Base-by-base conservation (phyloP, 768 basidiomycete species). In the Trametopsis cervina region DNA sequence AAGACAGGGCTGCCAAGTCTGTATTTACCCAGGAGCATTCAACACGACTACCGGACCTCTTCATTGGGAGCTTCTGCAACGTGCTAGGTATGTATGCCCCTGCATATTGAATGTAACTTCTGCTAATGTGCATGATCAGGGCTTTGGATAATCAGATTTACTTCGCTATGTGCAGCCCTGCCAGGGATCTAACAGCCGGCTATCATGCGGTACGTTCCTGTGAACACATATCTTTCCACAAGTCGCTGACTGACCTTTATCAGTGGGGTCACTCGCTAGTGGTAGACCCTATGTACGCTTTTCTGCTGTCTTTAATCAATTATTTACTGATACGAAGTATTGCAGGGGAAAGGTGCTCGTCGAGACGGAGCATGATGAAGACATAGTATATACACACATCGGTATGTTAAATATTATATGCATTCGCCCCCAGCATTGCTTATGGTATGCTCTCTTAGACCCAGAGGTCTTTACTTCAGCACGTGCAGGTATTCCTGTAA, bases 101-200 rank as follows among this genome's bases (percentile, higher is more conserved):
- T 17, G 17, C 22, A 5, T 9, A 39, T 22, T n/a, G n/a, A n/a
- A n/a, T n/a, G n/a, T n/a, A n/a, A n/a, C n/a, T n/a, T n/a, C 43
- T 44, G 4, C 43, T 17, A 9, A 20, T 5, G 37, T 35, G 18
- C 17, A 23, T 40, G 11, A 54, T 26, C 57, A 93, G 94, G 49
- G 96, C 96, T 4, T 78, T 93, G 20, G 96, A 99, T 62, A 97
- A 98, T 60, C 94, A 98, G 66, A 79, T 98, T n/a, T 99, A 79
- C 68, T 80, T 97, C 53, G 77, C 88, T 1, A 95, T 94, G 91
- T 95, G 92, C 61, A 96, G 92, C 48, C 93, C 94, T 24, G 95
- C 96, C 2, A 78, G 94, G 20, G 85, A 95, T 55, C 60, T 85
- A 55, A 79, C 68, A 9, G 87, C 90, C 17, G 75, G 75, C 13